Conservation (phyloP, 1,284 basidiomycete species). For the Tetrapyrgos nigripes region DNA sequence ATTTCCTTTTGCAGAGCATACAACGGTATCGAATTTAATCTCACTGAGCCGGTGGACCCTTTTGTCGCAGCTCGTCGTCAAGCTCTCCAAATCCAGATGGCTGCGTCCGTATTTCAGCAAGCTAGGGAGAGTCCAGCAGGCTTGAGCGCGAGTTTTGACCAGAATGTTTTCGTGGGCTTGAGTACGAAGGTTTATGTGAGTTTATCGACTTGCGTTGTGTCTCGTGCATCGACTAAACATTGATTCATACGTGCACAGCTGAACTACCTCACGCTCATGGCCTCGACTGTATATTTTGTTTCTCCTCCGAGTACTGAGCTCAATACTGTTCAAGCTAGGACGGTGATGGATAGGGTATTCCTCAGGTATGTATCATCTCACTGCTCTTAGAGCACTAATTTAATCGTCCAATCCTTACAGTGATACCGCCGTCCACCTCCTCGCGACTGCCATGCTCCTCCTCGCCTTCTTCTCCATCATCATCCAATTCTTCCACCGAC, state of each 20-base stretch:
- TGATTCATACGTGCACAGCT: conserved; percentile 32
- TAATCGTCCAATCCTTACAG: too few relatives aligned
- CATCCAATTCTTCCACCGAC: conserved; percentile 51
- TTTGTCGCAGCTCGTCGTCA: conserved; percentile 38
- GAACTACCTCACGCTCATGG: conserved; percentile 57
- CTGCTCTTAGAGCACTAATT: too few relatives aligned
- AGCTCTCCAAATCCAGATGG: conserved; percentile 52
- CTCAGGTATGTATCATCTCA: conserved; percentile 35
- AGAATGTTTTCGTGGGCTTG: conserved; percentile 42
- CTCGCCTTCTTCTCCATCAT: conserved; percentile 48
- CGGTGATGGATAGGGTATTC: conserved; percentile 50
- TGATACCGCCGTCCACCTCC: conserved; percentile 50
- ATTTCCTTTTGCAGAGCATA: conserved; percentile 51
- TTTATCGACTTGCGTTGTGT: conserved; percentile 11
- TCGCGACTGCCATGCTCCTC: conserved; percentile 46
- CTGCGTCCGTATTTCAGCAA: conserved; percentile 55
- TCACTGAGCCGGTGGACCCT: conserved; percentile 41
- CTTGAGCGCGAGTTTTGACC: conserved; percentile 44
- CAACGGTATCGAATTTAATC: conserved; percentile 56
- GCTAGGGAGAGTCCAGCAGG: conserved; percentile 45
- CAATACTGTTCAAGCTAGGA: conserved; percentile 47
- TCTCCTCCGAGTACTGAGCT: conserved; percentile 29
- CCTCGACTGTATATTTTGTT: conserved; percentile 56
- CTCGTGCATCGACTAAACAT: neutral
- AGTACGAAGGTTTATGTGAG: conserved; percentile 55